Conservation (phyloP, 139 green algal genomes). For the Gonium pectorale region DNA sequence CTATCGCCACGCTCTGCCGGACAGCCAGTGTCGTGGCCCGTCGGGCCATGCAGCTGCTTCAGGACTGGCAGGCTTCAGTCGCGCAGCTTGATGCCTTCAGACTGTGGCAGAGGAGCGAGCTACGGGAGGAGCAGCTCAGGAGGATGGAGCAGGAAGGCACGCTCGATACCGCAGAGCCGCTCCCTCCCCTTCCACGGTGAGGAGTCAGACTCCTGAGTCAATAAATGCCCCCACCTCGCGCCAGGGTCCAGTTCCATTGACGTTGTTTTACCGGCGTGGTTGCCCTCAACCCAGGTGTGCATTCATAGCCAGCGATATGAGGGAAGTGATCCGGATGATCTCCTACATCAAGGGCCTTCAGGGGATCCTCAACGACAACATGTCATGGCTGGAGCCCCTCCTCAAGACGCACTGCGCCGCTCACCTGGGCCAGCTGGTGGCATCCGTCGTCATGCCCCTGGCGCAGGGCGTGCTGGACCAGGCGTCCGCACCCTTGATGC, state of each 20-base stretch:
- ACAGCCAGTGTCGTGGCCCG: background rate
- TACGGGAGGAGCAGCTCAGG: background rate
- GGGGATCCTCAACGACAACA: background rate
- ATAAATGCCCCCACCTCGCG: too few species aligned
- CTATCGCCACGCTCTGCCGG: background rate
- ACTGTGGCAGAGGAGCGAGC: constrained; percentile 15
- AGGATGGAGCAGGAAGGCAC: too few species aligned
- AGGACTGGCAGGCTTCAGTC: constrained; percentile 31
- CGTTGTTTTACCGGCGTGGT: too few species aligned
- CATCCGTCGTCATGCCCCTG: background rate
- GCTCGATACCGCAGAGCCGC: too few species aligned
- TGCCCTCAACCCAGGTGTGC: background rate
- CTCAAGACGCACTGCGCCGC: background rate
- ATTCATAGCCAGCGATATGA: background rate
- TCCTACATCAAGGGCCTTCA: constrained; percentile 38
- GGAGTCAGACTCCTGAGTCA: too few species aligned
- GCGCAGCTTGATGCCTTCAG: background rate
- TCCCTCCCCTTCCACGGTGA: too few species aligned
- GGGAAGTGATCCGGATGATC: constrained; percentile 5
- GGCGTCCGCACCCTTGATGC: too few species aligned
- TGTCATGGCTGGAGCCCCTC: constrained; percentile 38
- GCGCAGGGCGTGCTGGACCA: background rate
- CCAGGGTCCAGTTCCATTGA: too few species aligned
- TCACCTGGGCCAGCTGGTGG: constrained; percentile 1
- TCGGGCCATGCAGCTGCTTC: background rate